Evolutionary conservation across 1,139 yeast species (phyloP).

Genomic region (Kodamaea fungicola): DNA sequence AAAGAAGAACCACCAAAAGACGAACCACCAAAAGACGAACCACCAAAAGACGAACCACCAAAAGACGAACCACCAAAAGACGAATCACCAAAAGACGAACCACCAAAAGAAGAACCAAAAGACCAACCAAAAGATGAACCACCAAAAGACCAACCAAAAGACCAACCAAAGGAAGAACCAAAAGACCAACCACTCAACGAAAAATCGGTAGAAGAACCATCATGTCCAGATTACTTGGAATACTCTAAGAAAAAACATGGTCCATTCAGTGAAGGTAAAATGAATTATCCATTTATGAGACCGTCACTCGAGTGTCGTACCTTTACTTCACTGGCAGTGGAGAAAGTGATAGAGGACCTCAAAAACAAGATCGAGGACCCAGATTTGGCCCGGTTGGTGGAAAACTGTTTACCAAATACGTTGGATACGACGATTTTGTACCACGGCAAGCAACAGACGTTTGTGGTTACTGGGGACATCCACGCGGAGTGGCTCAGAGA

Average conservation of each 20-base stretch:
- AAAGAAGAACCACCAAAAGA: neutral
- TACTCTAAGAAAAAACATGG: slow-evolving; percentile 42
- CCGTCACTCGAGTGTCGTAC: slow-evolving; percentile 74
- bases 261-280: slow-evolving; percentile 48
- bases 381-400: slow-evolving; percentile 72
- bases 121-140: too few relatives aligned
- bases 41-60: too few relatives aligned
- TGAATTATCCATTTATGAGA: slow-evolving; percentile 67
- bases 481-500: slow-evolving; percentile 91
- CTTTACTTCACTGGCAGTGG: slow-evolving; percentile 61
- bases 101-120: too few relatives aligned
- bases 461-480: slow-evolving; percentile 85
- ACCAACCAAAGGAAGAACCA: too few relatives aligned
- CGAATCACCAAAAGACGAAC: too few relatives aligned
- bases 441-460: slow-evolving; percentile 43
- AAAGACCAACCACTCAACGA: too few relatives aligned
- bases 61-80: too few relatives aligned
- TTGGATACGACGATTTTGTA: slow-evolving; percentile 82
- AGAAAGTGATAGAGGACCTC: slow-evolving; percentile 55
- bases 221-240: slow-evolving; percentile 41
- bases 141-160: too few relatives aligned
- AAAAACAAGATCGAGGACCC: slow-evolving; percentile 48
- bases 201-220: neutral
- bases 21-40: too few relatives aligned
- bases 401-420: slow-evolving; percentile 84